These are phyloP conservation scores for Annulohypoxylon maeteangense DNA, from an alignment of 495 filamentous ascomycete genomes.

Conservation along the genomic window DNA sequence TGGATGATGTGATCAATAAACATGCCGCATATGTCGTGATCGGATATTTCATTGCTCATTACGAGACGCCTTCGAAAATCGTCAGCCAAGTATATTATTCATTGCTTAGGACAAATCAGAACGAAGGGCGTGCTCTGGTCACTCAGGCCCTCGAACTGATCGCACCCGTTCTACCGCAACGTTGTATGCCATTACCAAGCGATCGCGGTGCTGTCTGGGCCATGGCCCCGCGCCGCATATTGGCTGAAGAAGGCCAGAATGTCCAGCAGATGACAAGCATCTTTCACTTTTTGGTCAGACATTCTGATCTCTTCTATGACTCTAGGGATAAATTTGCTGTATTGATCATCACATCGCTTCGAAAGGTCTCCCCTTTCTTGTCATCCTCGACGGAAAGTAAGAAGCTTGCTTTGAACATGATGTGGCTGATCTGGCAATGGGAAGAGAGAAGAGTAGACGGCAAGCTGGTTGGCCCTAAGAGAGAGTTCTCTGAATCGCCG, in stretches of 20 bases:
- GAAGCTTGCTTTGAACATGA: slow-evolving; percentile 89
- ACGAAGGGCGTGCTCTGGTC: slow-evolving; percentile 90
- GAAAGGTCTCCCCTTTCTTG: slow-evolving; percentile 85
- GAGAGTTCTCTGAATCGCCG: slow-evolving; percentile 72
- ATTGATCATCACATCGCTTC: slow-evolving; percentile 86
- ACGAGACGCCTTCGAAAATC: slow-evolving; percentile 96
- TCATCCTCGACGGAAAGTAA: slow-evolving; percentile 93
- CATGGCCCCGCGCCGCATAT: slow-evolving; percentile 86
- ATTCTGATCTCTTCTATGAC: slow-evolving; percentile 94
- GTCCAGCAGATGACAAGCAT: slow-evolving; percentile 96
- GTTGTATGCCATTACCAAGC: slow-evolving; percentile 56
- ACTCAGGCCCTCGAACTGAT: slow-evolving; percentile 94
- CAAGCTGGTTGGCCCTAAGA: slow-evolving; percentile 53
- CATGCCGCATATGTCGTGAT: slow-evolving; percentile 97
- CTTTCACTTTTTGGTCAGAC: slow-evolving; percentile 93
- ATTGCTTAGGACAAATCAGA: slow-evolving; percentile 89
- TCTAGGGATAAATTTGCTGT: slow-evolving; percentile 89
- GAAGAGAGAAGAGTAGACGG: slow-evolving; percentile 80
- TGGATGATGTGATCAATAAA: slow-evolving; percentile 99
- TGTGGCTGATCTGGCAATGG: slow-evolving; percentile 91
- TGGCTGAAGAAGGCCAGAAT: slow-evolving; percentile 96
- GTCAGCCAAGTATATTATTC: slow-evolving; percentile 93
- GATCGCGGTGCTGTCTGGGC: slow-evolving; percentile 77
- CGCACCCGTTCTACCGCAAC: slow-evolving; percentile 90
- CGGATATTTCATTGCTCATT: slow-evolving; percentile 96